Conservation (phyloP, 352 stramenopile species). For the Pythium vanterpoolii region DNA sequence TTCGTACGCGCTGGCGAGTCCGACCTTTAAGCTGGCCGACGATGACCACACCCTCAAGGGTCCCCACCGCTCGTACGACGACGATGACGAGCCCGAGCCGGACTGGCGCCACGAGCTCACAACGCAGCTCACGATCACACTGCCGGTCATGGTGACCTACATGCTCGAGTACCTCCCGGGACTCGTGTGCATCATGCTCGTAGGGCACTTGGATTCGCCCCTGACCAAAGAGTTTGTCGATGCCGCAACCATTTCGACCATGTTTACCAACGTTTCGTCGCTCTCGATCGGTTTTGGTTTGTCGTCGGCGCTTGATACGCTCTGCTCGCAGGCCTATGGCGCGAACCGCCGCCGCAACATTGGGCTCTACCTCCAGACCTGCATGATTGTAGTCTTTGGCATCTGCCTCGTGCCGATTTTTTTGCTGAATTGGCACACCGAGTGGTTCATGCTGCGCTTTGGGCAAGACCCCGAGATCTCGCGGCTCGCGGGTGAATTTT, state of each 20-base stretch:
- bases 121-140: conserved; percentile 42
- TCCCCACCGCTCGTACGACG: conserved; percentile 30
- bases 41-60: conserved; percentile 46
- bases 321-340: conserved; percentile 83
- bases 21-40: conserved; percentile 36
- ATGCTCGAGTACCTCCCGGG: conserved; percentile 46
- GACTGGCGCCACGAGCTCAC: conserved; percentile 42
- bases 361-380: conserved; percentile 63
- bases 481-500: conserved; percentile 44
- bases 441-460: conserved; percentile 37
- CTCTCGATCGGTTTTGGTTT: conserved; percentile 62
- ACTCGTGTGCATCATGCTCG: conserved; percentile 59
- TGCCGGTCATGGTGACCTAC: conserved; percentile 40
- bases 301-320: conserved; percentile 81
- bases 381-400: conserved; percentile 44
- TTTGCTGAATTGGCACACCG: conserved; percentile 50
- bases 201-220: conserved; percentile 53
- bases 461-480: conserved; percentile 48
- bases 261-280: conserved; percentile 70
- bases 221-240: conserved; percentile 58
- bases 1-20: conserved; percentile 49
- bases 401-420: conserved; percentile 37
- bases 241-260: conserved; percentile 62
- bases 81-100: conserved; percentile 41
- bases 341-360: conserved; percentile 52